Evolutionary conservation across 2,329 filamentous ascomycete genomes (phyloP).

Genomic region (Macrophomina tecta): DNA sequence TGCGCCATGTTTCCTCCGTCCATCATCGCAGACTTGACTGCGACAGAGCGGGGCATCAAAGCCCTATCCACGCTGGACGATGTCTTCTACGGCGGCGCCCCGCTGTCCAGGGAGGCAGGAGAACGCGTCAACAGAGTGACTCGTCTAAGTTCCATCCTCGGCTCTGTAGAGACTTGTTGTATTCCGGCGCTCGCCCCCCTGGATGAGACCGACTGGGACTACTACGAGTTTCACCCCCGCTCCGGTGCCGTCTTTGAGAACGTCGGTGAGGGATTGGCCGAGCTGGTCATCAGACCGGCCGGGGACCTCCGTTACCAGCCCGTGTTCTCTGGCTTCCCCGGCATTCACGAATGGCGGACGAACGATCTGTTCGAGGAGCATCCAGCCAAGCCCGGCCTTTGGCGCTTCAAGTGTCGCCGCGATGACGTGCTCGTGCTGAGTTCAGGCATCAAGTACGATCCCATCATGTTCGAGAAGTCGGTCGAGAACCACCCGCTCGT

Average conservation of each 20-base stretch:
- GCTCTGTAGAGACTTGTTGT: conserved; percentile 35
- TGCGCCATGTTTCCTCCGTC: conserved; percentile 36
- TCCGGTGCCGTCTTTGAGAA: conserved; percentile 36
- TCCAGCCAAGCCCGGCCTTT: conserved; percentile 27
- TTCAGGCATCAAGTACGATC: conserved; percentile 34
- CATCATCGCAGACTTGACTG: conserved; percentile 35
- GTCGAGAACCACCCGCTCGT: conserved; percentile 37
- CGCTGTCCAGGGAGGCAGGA: conserved; percentile 30
- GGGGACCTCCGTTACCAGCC: conserved; percentile 18
- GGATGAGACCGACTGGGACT: conserved; percentile 34
- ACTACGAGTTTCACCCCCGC: conserved; percentile 35
- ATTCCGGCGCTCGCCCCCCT: conserved; percentile 30
- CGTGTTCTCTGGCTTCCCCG: conserved; percentile 32
- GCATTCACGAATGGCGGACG: conserved; percentile 29
- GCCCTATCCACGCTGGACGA: conserved; percentile 33
- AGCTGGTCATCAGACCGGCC: conserved; percentile 29
- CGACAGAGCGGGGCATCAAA: conserved; percentile 33
- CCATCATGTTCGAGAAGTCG: conserved; percentile 33
- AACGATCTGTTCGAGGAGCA: conserved; percentile 34
- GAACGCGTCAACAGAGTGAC: conserved; percentile 33
- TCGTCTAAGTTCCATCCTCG: conserved; percentile 33
- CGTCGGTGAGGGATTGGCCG: conserved; percentile 31
- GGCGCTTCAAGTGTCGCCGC: conserved; percentile 32
- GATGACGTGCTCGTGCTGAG: conserved; percentile 35
- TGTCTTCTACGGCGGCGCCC: conserved; percentile 32